These are phyloP conservation scores for Mycena rosella DNA, from an alignment of 768 basidiomycete genomes.

Conservation along the genomic window DNA sequence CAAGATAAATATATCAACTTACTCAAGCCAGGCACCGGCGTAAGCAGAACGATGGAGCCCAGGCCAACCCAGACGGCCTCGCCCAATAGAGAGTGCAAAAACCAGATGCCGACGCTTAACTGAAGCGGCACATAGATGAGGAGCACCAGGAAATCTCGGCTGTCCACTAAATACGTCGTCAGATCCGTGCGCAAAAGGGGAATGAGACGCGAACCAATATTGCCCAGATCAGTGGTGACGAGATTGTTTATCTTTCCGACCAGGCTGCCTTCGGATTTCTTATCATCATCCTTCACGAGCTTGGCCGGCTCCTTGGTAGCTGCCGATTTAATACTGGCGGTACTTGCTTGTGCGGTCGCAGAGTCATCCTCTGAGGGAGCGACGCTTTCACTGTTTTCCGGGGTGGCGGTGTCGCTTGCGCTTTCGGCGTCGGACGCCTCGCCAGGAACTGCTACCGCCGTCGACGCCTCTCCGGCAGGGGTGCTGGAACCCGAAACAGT, in stretches of 20 bases:
- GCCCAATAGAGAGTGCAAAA: constrained; percentile 51
- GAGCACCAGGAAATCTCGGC: constrained; percentile 19
- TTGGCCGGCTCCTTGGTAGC: constrained; percentile 1
- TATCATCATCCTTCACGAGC: neutral
- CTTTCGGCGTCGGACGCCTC: constrained; percentile 6
- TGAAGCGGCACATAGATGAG: constrained; percentile 35
- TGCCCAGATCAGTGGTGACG: constrained; percentile 68
- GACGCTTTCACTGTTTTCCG: neutral
- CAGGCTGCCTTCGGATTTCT: constrained; percentile 53
- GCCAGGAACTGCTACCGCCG: neutral
- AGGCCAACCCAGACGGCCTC: constrained; percentile 30
- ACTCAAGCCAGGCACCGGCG: constrained; percentile 71
- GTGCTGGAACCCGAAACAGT: neutral
- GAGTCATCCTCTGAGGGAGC: constrained; percentile 7
- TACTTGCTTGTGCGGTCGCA: constrained; percentile 21
- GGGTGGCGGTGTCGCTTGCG: neutral
- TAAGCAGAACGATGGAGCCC: constrained; percentile 41
- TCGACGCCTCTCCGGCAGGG: neutral
- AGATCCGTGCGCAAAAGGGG: neutral
- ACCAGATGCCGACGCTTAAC: constrained; percentile 54
- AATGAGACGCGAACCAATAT: neutral
- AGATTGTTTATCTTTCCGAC: constrained; percentile 85
- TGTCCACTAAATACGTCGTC: constrained; percentile 8
- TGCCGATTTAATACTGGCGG: constrained; percentile 43
- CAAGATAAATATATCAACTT: neutral